Evolutionary conservation across 805 yeast genomes (phyloP), one percentile per base, ranked within the genome.

Genomic region (Metschnikowia vanudenii): DNA sequence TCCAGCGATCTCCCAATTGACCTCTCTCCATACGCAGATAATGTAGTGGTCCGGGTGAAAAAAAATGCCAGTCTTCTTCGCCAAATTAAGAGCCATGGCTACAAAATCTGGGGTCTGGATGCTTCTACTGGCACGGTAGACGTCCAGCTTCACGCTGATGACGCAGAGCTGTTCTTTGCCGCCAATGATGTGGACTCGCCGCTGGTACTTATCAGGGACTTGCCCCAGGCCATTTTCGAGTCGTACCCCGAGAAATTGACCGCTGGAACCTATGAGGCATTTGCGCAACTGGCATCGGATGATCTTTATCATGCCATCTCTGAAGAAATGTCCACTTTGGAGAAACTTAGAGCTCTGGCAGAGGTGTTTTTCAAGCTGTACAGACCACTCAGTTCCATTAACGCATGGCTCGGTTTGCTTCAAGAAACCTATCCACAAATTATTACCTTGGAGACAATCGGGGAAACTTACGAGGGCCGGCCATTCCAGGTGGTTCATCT

Each of bases 391-490:
- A 76, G 78, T 26, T 77, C 88, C 3, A 83, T 90, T 16, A 75
- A 87, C 56, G 69, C 82, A 1, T 88, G 96, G 95, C 71, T 84
- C 52, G 84, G 80, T 38, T 55, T 82, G 18, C 58, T 89, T 17
- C 71, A 73, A 49, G 73, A 76, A 45, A 75, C 86, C 1, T 87
- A 77, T 61, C 88, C 95, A 0, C 75, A 81, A 9, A 56, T 84
- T 8, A 75, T 88, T n/a, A 64, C 63, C 3, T 62, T 86, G 14
- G 89, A 85, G 60, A 70, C 76, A 56, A 78, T 88, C 13, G 97
- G 97, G 2, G 74, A 74, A 46, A 86, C 96, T 0, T 80, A 65
- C 59, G 96, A 89, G 64, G 88, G 88, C 5, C 71, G 94, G 45
- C 81, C 80, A 22, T 75, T 84, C 59, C 81, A 79, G 42, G 88